phyloP scores from a whole-genome alignment of 2,329 filamentous ascomycete genomes.

The Colletotrichum sidae region DNA sequence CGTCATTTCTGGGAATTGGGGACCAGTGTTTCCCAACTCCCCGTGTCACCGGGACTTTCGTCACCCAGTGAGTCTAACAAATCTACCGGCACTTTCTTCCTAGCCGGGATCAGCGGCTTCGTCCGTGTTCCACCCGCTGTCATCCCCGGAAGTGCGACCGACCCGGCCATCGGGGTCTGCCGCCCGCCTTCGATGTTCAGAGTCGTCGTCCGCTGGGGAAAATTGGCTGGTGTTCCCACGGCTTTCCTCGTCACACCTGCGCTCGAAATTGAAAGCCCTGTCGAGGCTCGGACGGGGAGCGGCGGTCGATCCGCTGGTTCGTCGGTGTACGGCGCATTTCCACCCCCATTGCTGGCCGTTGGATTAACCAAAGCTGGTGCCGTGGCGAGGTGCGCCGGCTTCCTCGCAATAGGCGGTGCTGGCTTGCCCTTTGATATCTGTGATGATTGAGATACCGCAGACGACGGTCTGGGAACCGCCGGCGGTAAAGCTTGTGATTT shows the following conservation, averaged over 20 bases:
- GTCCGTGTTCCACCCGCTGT: conserved; percentile 22
- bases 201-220: conserved; percentile 21
- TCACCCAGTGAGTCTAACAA: conserved; percentile 63
- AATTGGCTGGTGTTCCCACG: conserved; percentile 26
- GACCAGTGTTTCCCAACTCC: conserved; percentile 67
- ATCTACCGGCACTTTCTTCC: conserved; percentile 47
- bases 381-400: conserved; percentile 66
- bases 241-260: conserved; percentile 19
- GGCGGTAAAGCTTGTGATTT: conserved; percentile 40
- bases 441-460: conserved; percentile 47
- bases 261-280: conserved; percentile 24
- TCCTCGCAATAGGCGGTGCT: conserved; percentile 71
- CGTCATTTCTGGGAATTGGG: conserved; percentile 49
- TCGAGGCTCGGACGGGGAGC: conserved; percentile 34
- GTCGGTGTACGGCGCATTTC: conserved; percentile 27
- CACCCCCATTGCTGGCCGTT: conserved; percentile 36
- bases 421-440: conserved; percentile 50
- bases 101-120: conserved; percentile 30
- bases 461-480: conserved; percentile 46
- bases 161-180: conserved; percentile 32
- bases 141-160: conserved; percentile 36
- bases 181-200: conserved; percentile 21
- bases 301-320: conserved; percentile 41
- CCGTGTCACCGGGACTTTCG: conserved; percentile 55
- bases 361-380: conserved; percentile 44